These are phyloP conservation scores for Puccinia polysora DNA, from an alignment of 1,284 basidiomycete genomes.

Conservation along the genomic window DNA sequence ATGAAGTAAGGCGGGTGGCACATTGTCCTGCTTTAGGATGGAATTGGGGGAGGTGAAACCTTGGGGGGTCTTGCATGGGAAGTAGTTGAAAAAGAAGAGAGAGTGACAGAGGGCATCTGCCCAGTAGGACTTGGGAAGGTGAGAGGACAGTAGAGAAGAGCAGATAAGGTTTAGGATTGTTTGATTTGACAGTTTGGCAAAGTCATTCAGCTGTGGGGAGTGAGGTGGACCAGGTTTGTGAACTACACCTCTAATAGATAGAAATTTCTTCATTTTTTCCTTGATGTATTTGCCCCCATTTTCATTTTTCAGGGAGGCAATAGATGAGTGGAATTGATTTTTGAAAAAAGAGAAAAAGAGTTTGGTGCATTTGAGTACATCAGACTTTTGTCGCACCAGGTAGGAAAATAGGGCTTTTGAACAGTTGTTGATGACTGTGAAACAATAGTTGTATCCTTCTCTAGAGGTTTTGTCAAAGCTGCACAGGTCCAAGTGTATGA, in stretches of 20 bases:
- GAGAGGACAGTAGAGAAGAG: neutral
- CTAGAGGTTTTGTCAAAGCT: too few relatives aligned
- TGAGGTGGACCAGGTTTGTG: constrained; percentile 1
- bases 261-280: neutral
- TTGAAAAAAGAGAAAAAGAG: neutral
- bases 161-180: neutral
- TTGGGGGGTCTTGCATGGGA: neutral
- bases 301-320: neutral
- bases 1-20: too few relatives aligned
- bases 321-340: neutral
- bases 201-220: neutral
- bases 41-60: neutral
- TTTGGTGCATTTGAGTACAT: neutral
- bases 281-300: neutral
- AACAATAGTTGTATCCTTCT: too few relatives aligned
- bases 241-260: neutral
- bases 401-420: too few relatives aligned
- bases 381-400: too few relatives aligned
- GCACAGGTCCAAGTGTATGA: too few relatives aligned
- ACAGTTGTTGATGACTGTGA: too few relatives aligned
- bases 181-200: neutral
- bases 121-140: neutral
- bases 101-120: neutral
- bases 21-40: too few relatives aligned
- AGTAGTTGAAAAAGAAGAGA: neutral